A percentile compares a stretch with the other conserved stretches of the same genome.
These are phyloP conservation scores for Babesia bovis DNA, from an alignment of 169 alveolate species.

Conservation along the genomic window DNA sequence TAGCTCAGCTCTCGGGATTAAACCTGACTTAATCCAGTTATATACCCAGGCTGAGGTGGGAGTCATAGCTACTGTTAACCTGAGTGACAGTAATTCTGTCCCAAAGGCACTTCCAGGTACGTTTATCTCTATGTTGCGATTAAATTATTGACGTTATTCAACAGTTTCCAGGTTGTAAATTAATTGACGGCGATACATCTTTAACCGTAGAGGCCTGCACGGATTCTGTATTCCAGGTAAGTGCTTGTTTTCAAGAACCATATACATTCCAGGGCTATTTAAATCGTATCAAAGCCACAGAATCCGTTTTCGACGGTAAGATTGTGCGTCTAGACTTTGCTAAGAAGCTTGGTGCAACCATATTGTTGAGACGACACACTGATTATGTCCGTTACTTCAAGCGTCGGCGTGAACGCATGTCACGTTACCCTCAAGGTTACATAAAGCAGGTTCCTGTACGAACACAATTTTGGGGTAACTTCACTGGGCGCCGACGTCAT, in stretches of 20 bases:
- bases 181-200: neutral
- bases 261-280: neutral
- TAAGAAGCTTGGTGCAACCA: constrained; percentile 2
- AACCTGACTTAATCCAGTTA: neutral
- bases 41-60: constrained; percentile 28
- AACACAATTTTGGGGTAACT: constrained; percentile 47
- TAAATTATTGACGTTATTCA: neutral
- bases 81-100: neutral
- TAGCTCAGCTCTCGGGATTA: neutral
- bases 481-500: constrained; percentile 36
- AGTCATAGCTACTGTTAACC: neutral
- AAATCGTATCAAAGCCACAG: constrained; percentile 4
- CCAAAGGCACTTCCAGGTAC: constrained; percentile 17
- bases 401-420: constrained; percentile 55
- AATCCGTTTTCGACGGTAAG: neutral
- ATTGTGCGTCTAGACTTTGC: neutral
- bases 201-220: constrained; percentile 3
- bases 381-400: constrained; percentile 57
- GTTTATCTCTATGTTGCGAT: neutral
- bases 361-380: neutral
- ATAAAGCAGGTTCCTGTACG: constrained; percentile 52
- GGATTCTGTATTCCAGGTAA: constrained; percentile 25
- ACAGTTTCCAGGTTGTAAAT: constrained; percentile 7
- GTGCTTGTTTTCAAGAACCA: neutral
- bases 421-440: constrained; percentile 55